A percentile compares a stretch with the other conserved stretches of the same genome.
These are phyloP conservation scores for Pichia exigua DNA, from an alignment of 805 yeast genomes.

Conservation along the genomic window DNA sequence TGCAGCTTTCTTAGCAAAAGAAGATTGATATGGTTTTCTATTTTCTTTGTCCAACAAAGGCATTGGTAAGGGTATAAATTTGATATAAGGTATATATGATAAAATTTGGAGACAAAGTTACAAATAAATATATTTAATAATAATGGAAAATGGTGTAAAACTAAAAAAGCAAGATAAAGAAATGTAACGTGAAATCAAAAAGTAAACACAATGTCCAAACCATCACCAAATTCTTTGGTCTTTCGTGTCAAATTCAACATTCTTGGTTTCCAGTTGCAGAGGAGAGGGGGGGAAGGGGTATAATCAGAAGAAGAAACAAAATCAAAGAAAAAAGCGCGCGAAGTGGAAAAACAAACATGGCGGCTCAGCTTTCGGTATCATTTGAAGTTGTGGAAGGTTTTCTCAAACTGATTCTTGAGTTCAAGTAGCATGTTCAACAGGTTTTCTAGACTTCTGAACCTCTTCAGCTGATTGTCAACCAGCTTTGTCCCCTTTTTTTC, in stretches of 20 bases:
- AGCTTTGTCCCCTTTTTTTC: constrained; percentile 21
- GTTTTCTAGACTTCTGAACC: constrained; percentile 19
- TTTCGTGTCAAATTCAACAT: neutral
- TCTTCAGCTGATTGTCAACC: constrained; percentile 19
- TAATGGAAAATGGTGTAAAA: neutral
- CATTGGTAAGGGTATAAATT: neutral
- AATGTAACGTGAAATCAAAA: too few species aligned
- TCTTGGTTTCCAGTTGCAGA: neutral
- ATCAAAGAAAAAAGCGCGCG: neutral
- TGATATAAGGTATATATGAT: neutral
- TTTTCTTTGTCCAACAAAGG: constrained; percentile 4
- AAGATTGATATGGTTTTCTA: constrained; percentile 9
- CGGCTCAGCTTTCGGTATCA: neutral
- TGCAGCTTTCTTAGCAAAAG: constrained; percentile 24
- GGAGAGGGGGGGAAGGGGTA: too few species aligned
- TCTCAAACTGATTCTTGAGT: constrained; percentile 16
- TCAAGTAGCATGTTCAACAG: constrained; percentile 12
- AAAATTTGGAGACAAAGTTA: neutral
- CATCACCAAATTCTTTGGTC: too few species aligned
- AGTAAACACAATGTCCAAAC: too few species aligned
- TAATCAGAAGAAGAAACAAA: neutral
- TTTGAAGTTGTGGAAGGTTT: neutral
- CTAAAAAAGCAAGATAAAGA: too few species aligned
- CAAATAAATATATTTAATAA: neutral
- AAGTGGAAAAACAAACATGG: neutral